Conservation (phyloP, 2,329 filamentous ascomycete genomes). For the Esteya vermicola region DNA sequence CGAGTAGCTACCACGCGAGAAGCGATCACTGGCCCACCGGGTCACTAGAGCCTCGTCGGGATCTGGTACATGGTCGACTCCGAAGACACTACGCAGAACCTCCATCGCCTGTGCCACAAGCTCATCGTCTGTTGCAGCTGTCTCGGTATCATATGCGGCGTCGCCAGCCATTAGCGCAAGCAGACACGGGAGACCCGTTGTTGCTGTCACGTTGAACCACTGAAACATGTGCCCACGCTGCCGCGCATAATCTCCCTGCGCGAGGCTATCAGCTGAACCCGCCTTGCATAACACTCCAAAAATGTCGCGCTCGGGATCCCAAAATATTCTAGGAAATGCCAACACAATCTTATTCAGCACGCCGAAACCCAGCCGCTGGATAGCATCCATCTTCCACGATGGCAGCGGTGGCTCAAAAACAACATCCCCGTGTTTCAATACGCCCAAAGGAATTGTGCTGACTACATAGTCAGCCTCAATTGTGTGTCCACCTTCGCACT, state of each 20-base stretch:
- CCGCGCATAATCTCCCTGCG: constrained; percentile 64
- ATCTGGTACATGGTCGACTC: constrained; percentile 47
- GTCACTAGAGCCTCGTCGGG: constrained; percentile 83
- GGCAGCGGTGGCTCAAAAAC: constrained; percentile 87
- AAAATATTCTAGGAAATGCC: constrained; percentile 80
- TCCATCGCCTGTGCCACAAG: constrained; percentile 70
- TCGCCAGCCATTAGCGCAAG: constrained; percentile 94
- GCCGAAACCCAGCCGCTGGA: constrained; percentile 78
- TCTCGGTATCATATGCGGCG: constrained; percentile 78
- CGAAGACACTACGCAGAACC: constrained; percentile 66
- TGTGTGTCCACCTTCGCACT: constrained; percentile 62
- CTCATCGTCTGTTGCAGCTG: constrained; percentile 55
- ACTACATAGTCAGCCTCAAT: constrained; percentile 86
- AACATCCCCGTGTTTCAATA: constrained; percentile 70
- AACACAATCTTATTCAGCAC: constrained; percentile 91
- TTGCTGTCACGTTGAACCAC: constrained; percentile 92
- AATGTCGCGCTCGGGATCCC: constrained; percentile 81
- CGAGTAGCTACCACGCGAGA: constrained; percentile 90
- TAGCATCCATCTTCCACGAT: constrained; percentile 67
- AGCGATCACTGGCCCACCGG: constrained; percentile 80
- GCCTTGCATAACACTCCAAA: constrained; percentile 75
- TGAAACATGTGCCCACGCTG: constrained; percentile 88
- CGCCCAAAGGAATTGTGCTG: constrained; percentile 77
- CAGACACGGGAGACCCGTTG: constrained; percentile 73
- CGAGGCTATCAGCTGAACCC: constrained; percentile 48